Evolutionary conservation across 2,329 filamentous ascomycete genomes (phyloP).

Genomic region (Verticillium alfalfae): DNA sequence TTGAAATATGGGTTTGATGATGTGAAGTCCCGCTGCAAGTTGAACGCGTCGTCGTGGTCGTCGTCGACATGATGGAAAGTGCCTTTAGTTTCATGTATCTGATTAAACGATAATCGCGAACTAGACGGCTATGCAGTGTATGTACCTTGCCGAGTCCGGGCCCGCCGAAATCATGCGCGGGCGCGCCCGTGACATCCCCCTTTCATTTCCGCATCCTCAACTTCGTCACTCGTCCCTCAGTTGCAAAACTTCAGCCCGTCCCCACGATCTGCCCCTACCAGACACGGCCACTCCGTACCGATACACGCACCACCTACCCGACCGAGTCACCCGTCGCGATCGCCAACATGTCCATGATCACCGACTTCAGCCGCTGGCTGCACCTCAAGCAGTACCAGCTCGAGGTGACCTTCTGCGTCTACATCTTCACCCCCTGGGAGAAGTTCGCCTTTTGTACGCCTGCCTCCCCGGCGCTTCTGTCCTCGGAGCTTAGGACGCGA

Average conservation of each 20-base stretch:
- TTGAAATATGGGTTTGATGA: not conserved
- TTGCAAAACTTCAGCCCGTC: not conserved
- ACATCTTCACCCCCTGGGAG: conserved; percentile 95
- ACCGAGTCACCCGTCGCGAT: not conserved
- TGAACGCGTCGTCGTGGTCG: not conserved
- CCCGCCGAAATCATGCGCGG: not conserved
- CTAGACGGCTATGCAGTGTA: not conserved
- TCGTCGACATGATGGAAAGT: not conserved
- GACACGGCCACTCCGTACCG: not conserved
- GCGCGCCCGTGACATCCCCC: not conserved
- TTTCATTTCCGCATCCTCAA: not conserved
- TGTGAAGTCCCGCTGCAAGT: too few species aligned
- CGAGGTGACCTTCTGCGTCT: conserved; percentile 92
- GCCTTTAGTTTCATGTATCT: not conserved
- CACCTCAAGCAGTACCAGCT: conserved; percentile 97
- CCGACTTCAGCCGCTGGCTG: conserved; percentile 72
- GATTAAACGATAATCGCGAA: too few species aligned
- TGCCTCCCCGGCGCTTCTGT: not conserved
- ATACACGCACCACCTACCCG: not conserved
- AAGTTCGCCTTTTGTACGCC: conserved; percentile 92
- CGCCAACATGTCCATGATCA: conserved; percentile 29
- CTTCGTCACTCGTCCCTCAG: not conserved
- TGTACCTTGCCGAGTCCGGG: not conserved
- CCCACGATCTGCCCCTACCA: not conserved
- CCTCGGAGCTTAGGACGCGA: not conserved